Base-by-base conservation (phyloP, 495 filamentous ascomycete species). In the Penicillium crystallinum region DNA sequence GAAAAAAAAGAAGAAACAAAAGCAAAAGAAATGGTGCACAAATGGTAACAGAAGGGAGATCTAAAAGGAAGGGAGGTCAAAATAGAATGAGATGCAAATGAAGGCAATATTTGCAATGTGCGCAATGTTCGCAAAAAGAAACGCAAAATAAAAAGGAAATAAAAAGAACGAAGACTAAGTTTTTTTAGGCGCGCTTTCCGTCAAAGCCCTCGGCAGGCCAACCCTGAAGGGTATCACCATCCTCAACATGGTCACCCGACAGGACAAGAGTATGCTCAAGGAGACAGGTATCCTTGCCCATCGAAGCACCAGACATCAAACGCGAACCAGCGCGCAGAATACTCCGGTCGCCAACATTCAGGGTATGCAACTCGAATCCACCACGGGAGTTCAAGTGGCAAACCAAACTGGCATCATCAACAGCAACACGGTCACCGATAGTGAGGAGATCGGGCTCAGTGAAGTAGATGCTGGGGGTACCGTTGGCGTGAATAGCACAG, bases 391-490 rank as follows among this genome's bases (percentile, higher is more conserved):
- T 75, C 43, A 74, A 63, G 54, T 78, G 75, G 31, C 56, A 67
- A 6, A 77, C 73, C 30, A 77, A 35, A 55, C 72, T 76, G 3
- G 70, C 71, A 55, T 78, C 74, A 23, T 78, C 75, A 15, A 76
- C 70, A 3, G 63, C 57, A 4, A 78, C 74, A 1, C 75, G 37
- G 25, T 77, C 67, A 10, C 75, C 76, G 7, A 79, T 46, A 0
- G 57, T 68, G 1, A 79, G 51, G 22, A 77, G 62, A 22, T 77
- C 76, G 3, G 76, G 76, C 59, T 79, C 75, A 2, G 76, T 79
- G 39, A 79, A 74, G 31, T 72, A 53, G 18, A 78, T 53, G 37
- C 60, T 72, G 18, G 74, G 71, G 2, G 47, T 50, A 2, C 75
- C 74, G 33, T 71, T 72, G 14, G 70, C 71, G 38, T 76, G 75